Evolutionary conservation across 768 basidiomycete species (phyloP).

Genomic region (Coprinopsis cinerea): DNA sequence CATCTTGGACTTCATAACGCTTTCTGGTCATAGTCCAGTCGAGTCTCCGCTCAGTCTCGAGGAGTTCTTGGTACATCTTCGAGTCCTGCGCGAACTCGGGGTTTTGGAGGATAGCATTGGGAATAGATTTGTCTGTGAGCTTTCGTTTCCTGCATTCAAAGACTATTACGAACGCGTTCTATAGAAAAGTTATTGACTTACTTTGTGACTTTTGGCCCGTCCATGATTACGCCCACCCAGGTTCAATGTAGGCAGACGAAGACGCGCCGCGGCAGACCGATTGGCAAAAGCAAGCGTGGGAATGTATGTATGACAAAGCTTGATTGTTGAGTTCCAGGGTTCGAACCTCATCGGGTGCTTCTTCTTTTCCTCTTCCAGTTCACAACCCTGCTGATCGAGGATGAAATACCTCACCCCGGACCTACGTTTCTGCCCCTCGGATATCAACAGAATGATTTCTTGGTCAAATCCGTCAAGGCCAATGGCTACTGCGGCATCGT

Average conservation of each 20-base stretch:
- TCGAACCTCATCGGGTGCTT: too few relatives aligned
- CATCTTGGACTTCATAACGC: slow-evolving; percentile 85
- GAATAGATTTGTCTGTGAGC: slow-evolving; percentile 73
- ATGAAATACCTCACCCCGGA: too few relatives aligned
- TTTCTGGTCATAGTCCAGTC: slow-evolving; percentile 96
- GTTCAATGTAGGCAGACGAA: neutral
- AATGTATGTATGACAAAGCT: neutral
- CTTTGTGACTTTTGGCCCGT: slow-evolving; percentile 34
- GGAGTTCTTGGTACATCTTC: slow-evolving; percentile 76
- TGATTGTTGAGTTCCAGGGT: neutral
- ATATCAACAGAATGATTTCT: too few relatives aligned
- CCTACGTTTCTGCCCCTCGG: too few relatives aligned
- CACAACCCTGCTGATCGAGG: too few relatives aligned
- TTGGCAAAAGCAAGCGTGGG: neutral
- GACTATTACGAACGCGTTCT: neutral
- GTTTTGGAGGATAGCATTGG: slow-evolving; percentile 68
- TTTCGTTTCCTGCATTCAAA: slow-evolving; percentile 56
- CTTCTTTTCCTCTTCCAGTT: too few relatives aligned
- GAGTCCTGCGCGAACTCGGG: slow-evolving; percentile 79
- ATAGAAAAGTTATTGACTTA: slow-evolving; percentile 12
- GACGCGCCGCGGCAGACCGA: too few relatives aligned
- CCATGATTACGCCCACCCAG: slow-evolving; percentile 18
- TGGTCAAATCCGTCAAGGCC: too few relatives aligned
- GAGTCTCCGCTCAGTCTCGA: slow-evolving; percentile 85
- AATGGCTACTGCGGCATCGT: too few relatives aligned